Conservation (phyloP, 495 filamentous ascomycete species). For the Pseudoneurospora amorphoporcata region DNA sequence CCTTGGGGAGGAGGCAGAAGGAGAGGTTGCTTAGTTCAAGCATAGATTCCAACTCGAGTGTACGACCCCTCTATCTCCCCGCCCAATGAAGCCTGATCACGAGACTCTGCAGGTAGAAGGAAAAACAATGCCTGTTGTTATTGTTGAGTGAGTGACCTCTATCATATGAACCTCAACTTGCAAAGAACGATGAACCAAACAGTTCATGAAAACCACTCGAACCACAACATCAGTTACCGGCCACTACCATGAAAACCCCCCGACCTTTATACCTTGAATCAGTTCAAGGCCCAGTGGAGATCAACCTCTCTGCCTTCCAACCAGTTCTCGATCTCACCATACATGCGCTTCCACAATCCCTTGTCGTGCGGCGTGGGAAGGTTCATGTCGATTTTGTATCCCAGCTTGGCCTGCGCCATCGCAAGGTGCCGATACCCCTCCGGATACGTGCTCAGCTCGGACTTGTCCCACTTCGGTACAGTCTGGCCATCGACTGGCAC, state of each 20-base stretch:
- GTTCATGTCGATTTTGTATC: constrained; percentile 30
- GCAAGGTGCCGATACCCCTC: constrained; percentile 49
- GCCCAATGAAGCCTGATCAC: neutral
- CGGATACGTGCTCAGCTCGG: constrained; percentile 39
- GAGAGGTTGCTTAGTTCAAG: neutral
- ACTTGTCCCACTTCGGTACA: constrained; percentile 37
- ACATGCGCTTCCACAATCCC: constrained; percentile 28
- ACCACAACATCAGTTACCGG: neutral
- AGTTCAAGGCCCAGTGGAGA: constrained; percentile 14
- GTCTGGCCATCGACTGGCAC: constrained; percentile 45
- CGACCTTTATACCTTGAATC: neutral
- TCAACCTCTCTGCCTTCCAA: constrained; percentile 26
- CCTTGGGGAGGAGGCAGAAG: neutral
- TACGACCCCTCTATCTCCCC: neutral
- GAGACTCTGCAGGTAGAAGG: neutral
- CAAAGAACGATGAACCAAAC: neutral
- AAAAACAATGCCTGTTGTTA: neutral
- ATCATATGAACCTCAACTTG: neutral
- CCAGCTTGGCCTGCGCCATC: constrained; percentile 34
- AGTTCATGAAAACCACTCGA: neutral
- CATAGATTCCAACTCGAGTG: neutral
- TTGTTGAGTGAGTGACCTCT: neutral
- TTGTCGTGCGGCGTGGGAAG: constrained; percentile 28
- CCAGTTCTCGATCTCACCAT: constrained; percentile 37
- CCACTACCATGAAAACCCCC: neutral